These are phyloP conservation scores for Aspergillus homomorphus DNA, from an alignment of 495 filamentous ascomycete genomes.

Conservation along the genomic window DNA sequence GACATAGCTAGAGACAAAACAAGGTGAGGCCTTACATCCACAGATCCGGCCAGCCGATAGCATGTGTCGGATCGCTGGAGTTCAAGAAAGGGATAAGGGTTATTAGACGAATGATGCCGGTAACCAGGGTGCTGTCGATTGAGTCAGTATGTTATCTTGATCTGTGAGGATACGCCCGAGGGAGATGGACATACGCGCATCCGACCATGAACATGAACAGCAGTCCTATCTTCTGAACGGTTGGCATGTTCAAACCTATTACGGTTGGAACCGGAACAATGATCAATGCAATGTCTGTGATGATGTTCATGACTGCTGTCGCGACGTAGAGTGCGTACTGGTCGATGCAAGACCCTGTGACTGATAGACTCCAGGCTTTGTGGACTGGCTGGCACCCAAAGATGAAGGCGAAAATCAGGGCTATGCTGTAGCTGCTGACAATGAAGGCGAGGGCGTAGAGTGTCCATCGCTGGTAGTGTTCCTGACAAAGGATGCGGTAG, in stretches of 20 bases:
- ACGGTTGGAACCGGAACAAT: conserved; percentile 33
- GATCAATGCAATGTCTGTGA: conserved; percentile 33
- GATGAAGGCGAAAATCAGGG: conserved; percentile 23
- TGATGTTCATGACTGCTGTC: conserved; percentile 34
- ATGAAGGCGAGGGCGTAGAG: conserved; percentile 18
- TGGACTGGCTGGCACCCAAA: conserved; percentile 35
- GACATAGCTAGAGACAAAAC: no score
- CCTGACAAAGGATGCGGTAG: conserved; percentile 24
- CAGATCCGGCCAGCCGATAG: neutral
- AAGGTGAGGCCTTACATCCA: conserved; percentile 4
- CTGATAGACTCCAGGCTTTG: conserved; percentile 27
- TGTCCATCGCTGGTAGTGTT: conserved; percentile 8
- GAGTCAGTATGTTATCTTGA: neutral
- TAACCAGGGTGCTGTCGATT: conserved; percentile 2
- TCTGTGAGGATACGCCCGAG: neutral
- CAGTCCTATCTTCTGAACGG: conserved; percentile 19
- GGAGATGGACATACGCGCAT: conserved; percentile 19
- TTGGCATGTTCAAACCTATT: conserved; percentile 18
- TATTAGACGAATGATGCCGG: neutral
- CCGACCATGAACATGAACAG: conserved; percentile 22
- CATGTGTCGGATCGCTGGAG: conserved; percentile 2
- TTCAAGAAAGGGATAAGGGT: conserved; percentile 3
- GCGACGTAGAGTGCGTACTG: conserved; percentile 27
- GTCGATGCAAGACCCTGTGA: conserved; percentile 30
- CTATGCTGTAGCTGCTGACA: conserved; percentile 25